phyloP scores from a whole-genome alignment of 805 yeast species.

The Kregervanrija fluxuum region DNA sequence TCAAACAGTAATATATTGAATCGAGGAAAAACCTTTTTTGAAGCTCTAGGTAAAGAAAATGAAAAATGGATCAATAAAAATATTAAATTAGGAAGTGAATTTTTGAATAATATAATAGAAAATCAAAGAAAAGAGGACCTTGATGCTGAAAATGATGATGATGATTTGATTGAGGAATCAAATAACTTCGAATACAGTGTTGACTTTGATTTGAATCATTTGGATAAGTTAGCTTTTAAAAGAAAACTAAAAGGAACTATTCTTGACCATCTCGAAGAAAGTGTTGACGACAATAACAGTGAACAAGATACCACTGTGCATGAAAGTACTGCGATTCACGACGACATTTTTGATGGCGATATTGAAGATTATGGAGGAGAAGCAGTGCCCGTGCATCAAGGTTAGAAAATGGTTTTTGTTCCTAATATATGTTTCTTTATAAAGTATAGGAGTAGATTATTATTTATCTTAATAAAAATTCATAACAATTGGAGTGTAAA shows the following conservation, averaged over 20 bases:
- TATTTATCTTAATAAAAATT: background rate
- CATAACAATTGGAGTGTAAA: conserved; percentile 6
- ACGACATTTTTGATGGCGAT: conserved; percentile 3
- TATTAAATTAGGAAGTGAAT: conserved; percentile 8
- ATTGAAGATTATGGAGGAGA: conserved; percentile 23
- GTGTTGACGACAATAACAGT: conserved; percentile 7
- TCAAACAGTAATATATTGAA: conserved; percentile 18
- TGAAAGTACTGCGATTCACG: too few relatives aligned
- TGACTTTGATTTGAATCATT: conserved; percentile 10
- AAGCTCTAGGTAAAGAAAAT: conserved; percentile 18
- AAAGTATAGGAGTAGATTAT: background rate
- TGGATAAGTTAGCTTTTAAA: conserved; percentile 5
- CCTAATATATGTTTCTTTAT: background rate
- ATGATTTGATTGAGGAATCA: conserved; percentile 12
- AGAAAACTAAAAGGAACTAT: conserved; percentile 5
- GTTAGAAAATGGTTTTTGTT: background rate
- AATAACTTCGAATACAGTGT: conserved; percentile 20
- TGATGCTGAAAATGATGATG: background rate
- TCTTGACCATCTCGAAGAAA: conserved; percentile 8
- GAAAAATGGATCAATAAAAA: conserved; percentile 18
- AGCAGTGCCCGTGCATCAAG: conserved; percentile 6
- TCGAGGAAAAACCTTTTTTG: conserved; percentile 22
- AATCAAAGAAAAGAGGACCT: background rate
- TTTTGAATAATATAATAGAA: conserved; percentile 11
- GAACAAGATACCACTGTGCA: conserved; percentile 3